Evolutionary conservation across 257 asterid genomes (phyloP), one percentile per base, ranked within the genome.

Genomic region (Nicotiana benthamiana): DNA sequence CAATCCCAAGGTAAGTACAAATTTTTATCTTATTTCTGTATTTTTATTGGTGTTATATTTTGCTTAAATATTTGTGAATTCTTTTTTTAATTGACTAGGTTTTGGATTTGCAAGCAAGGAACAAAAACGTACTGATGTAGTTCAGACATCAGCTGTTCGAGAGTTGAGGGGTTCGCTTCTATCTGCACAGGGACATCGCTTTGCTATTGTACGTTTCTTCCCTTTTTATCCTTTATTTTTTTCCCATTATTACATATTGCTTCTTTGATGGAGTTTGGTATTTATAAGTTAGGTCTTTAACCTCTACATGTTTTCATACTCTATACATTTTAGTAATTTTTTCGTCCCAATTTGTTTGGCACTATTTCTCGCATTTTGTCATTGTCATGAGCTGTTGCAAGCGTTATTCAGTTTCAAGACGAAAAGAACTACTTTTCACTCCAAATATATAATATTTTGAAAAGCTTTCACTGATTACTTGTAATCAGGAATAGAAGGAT

Each of bases 151-250:
- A 9, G 97, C 93, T 51, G 97, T 91, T 85, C 89, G 94, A 17
- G 93, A 91, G n/a, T 82, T 92, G 80, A 84, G 90, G 10, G 97
- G 98, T 36, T 93, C 95, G 48, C 87, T 93, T 18, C 86, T 84
- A 43, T 85, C 91, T 6, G 90, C 91, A 6, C 88, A 88, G 88
- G 97, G 94, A 70, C 93, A 86, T 79, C 92, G 93, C 15, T 94
- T 94, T 84, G 97, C 93, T 30, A 87, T 94, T 81, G 98, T 93
- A 22, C 83, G 96, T 91, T 52, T 30, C 36, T 57, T 68, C 61
- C 9, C 56, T 1, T 40, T 12, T 68, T 20, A 20, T 32, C 56
- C 57, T 20, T 12, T 68, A 10, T 40, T 20, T 66, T 11, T 66
- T 32, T 20, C 4, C 53, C 53, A 4, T 67, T 27, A 27, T 63